Percentiles rank a stretch among this genome's conserved stretches.
These are phyloP conservation scores for Arabis hirsuta DNA, from an alignment of 345 rosid genomes.

Conservation along the genomic window DNA sequence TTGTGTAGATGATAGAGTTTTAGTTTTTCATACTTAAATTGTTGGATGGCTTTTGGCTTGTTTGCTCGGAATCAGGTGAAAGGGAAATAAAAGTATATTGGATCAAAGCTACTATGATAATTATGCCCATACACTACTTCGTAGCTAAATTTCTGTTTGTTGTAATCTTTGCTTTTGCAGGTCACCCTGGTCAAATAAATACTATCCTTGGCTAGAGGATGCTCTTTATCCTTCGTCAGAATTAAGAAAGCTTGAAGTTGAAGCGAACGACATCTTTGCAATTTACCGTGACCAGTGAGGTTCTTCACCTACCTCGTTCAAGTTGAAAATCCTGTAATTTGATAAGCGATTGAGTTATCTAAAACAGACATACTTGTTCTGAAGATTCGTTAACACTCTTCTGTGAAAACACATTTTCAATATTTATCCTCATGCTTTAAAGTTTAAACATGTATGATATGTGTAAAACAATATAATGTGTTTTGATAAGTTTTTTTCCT, in stretches of 20 bases:
- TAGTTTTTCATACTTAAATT: slow-evolving; percentile 1
- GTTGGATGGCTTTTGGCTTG: slow-evolving; percentile 17
- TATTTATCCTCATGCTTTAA: not conserved
- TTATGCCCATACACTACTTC: not conserved
- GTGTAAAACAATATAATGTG: slow-evolving; percentile 3
- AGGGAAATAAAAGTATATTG: not conserved
- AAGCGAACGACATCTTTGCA: slow-evolving; percentile 88
- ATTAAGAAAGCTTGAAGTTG: slow-evolving; percentile 87
- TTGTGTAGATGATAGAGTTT: not conserved
- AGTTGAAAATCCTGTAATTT: slow-evolving; percentile 5
- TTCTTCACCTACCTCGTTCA: slow-evolving; percentile 80
- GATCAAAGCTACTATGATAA: not conserved
- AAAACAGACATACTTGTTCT: not conserved
- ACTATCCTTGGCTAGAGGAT: slow-evolving; percentile 80
- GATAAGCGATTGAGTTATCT: not conserved
- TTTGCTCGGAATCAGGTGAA: not conserved
- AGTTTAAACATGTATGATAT: not conserved
- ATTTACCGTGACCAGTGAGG: slow-evolving; percentile 99
- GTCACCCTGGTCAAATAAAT: slow-evolving; percentile 95
- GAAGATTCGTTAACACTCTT: not conserved
- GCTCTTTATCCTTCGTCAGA: slow-evolving; percentile 76
- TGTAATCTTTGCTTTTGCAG: slow-evolving; percentile 45
- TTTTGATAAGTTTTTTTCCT: slow-evolving; percentile 45
- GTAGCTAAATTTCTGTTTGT: not conserved
- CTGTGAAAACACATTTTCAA: not conserved